Conservation (phyloP, 1,139 yeast species). For the Protomyces inouyei region DNA sequence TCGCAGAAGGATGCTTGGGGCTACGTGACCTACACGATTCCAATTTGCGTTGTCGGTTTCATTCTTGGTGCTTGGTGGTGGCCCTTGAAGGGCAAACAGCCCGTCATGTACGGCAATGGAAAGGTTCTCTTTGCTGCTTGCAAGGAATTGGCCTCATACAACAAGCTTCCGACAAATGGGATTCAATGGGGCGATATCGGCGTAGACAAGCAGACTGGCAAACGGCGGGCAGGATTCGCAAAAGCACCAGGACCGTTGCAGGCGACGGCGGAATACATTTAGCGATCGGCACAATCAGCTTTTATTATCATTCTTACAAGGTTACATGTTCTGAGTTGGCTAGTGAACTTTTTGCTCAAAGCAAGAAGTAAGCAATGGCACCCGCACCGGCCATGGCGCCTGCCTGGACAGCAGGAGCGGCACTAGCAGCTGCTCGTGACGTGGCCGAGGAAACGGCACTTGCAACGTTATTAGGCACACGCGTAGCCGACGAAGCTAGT, state of each 20-base stretch:
- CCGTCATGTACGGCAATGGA: constrained; percentile 11
- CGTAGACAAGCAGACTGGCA: neutral
- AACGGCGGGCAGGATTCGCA: constrained; percentile 1
- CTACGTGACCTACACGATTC: neutral
- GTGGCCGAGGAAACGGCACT: neutral
- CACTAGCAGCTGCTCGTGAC: neutral
- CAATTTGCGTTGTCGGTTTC: neutral
- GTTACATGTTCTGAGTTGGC: too few relatives aligned
- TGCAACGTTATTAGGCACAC: neutral
- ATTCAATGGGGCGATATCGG: constrained; percentile 11
- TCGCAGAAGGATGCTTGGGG: constrained; percentile 2
- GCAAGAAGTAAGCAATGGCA: neutral
- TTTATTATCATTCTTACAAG: neutral
- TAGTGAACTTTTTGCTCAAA: neutral
- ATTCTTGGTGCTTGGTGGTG: neutral
- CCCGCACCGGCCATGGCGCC: neutral
- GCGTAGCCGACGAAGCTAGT: neutral
- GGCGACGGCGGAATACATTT: neutral
- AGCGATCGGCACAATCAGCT: neutral
- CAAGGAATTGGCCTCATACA: neutral
- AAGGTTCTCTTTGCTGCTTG: constrained; percentile 1
- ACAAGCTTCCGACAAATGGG: neutral
- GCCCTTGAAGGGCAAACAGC: constrained; percentile 1
- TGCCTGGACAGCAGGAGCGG: neutral
- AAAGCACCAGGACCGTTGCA: neutral